phyloP scores from a whole-genome alignment of 306 rosid species.

The Adenanthera pavonina region DNA sequence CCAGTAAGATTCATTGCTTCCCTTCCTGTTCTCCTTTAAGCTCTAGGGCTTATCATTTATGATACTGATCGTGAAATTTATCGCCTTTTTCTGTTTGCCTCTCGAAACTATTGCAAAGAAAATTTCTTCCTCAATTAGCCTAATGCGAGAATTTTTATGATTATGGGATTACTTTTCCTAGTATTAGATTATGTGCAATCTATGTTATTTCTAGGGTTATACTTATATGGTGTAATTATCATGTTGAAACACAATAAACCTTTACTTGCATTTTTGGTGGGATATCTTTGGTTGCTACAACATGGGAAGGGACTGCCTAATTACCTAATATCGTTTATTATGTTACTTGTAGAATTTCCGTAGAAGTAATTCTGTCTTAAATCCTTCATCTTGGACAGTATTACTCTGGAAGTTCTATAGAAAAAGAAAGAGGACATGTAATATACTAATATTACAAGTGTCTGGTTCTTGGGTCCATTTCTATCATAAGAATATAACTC shows the following conservation, averaged over 20 bases:
- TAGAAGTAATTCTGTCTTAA: background rate
- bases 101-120: background rate
- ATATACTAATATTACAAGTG: background rate
- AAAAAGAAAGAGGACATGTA: conserved; percentile 13
- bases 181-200: background rate
- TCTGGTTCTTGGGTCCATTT: background rate
- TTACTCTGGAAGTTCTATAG: background rate
- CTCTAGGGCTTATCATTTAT: conserved; percentile 58
- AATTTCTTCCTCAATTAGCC: background rate
- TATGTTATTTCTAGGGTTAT: background rate
- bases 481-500: background rate
- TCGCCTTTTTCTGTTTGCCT: background rate
- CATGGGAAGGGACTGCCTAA: background rate
- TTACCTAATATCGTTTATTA: background rate
- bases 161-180: background rate
- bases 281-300: background rate
- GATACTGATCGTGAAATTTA: background rate
- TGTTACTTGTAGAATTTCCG: conserved; percentile 6
- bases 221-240: background rate
- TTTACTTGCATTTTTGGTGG: background rate
- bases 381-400: background rate
- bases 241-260: background rate
- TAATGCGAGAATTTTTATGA: background rate
- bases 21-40: background rate
- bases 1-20: conserved; percentile 56